These are phyloP conservation scores for Ascochyta clinopodiicola DNA, from an alignment of 2,329 filamentous ascomycete genomes.

Conservation along the genomic window DNA sequence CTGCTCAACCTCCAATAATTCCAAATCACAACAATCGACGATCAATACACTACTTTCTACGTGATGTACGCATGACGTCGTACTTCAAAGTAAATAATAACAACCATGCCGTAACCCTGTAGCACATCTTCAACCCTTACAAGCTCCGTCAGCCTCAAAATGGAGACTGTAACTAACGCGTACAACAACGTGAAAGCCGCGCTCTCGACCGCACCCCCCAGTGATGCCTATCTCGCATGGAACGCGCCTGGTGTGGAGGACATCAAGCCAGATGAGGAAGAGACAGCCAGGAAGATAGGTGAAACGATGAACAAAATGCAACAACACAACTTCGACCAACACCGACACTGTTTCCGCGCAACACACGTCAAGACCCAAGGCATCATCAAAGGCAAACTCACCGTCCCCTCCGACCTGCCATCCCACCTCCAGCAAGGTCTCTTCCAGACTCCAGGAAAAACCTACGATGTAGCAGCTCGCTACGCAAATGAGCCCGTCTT, in stretches of 20 bases:
- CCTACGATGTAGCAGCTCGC: slow-evolving; percentile 46
- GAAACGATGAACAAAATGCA: slow-evolving; percentile 49
- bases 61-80: slow-evolving; percentile 5
- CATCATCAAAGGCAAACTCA: slow-evolving; percentile 31
- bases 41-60: not conserved
- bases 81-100: not conserved
- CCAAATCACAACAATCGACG: not conserved
- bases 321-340: slow-evolving; percentile 51
- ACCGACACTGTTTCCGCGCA: slow-evolving; percentile 47
- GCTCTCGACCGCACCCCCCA: slow-evolving; percentile 27
- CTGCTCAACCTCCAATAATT: not conserved
- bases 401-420: slow-evolving; percentile 26
- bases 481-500: slow-evolving; percentile 48
- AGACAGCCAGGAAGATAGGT: slow-evolving; percentile 45
- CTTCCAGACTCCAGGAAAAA: slow-evolving; percentile 40
- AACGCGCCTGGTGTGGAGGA: slow-evolving; percentile 45
- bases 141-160: not conserved
- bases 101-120: not conserved
- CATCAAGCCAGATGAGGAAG: slow-evolving; percentile 40
- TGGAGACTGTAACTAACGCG: slow-evolving; percentile 2
- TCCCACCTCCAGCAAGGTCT: slow-evolving; percentile 47
- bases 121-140: not conserved
- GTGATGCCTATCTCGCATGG: slow-evolving; percentile 34
- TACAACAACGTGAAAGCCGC: slow-evolving; percentile 20
- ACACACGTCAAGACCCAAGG: slow-evolving; percentile 45